Evolutionary conservation across 2,329 filamentous ascomycete species (phyloP), one percentile per base, ranked within the genome.

Genomic region (Colletotrichum orbiculare): DNA sequence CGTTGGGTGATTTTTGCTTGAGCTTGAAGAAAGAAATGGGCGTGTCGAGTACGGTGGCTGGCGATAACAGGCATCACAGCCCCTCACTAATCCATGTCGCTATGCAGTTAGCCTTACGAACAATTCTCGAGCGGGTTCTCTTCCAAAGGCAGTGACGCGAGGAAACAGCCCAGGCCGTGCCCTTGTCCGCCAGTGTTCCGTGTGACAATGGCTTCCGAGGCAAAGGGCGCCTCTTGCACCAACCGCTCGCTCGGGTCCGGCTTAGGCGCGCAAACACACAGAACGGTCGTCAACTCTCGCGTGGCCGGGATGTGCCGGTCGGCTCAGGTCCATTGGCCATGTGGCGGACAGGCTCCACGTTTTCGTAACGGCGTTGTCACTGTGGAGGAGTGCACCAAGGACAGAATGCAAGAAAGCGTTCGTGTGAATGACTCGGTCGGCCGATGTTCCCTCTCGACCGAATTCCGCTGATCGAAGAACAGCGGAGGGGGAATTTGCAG

Each of bases 81-180:
- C 41, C 53, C 60, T 66, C 64, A 45, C 59, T 66, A 66, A 49
- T 64, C 60, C 64, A 66, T 66, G 60, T 66, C 64, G 25, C 64
- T 66, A 43, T 50, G 35, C 42, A 59, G 53, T 66, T 59, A 66
- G 60, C 64, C 15, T 39, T 66, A 43, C 45, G 60, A 52, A 42
- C 52, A 3, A 52, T 8, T 4, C 7, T n/a, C 17, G 15, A 8
- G 37, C 47, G 17, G 8, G 0, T 47, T 37, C 15, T 15, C 25
- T 50, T 49, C n/a, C 42, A 13, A 50, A 43, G 37, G 3, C 9
- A 42, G 15, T 11, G 50, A 61, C 50, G 46, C 41, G 61, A 61
- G 37, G 57, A 64, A 46, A 54, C 34, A 33, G 17, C 17, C 17
- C 17, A 3, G 2, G 17, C 17, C 17, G 17, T 17, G 17, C 17